Conservation (phyloP, 495 filamentous ascomycete species). For the Hyaloscypha finlandica region DNA sequence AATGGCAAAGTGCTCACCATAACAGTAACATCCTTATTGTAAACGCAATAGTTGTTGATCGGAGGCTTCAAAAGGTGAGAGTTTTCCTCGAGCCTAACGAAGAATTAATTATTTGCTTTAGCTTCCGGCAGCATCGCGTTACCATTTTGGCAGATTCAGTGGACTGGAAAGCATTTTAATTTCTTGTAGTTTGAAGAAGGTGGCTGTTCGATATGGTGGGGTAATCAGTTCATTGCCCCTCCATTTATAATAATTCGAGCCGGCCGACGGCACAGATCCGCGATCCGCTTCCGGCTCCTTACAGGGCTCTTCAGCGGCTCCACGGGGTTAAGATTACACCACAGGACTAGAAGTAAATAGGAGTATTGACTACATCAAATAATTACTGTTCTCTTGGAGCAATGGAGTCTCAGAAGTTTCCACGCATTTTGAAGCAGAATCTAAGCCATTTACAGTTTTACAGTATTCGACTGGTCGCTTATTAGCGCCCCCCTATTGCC, state of each 20-base stretch:
- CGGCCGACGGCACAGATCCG: neutral
- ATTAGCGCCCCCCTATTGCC: neutral
- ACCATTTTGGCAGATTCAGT: constrained; percentile 88
- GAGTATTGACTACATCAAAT: too few relatives aligned
- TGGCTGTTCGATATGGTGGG: neutral
- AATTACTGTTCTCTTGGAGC: neutral
- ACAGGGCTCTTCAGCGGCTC: neutral
- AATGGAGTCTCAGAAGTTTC: neutral
- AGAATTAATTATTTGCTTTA: neutral
- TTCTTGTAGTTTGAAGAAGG: neutral
- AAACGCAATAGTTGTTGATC: constrained; percentile 96
- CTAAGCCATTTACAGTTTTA: too few relatives aligned
- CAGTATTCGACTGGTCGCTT: neutral
- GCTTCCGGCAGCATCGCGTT: constrained; percentile 28
- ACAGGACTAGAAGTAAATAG: neutral
- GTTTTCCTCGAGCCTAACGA: constrained; percentile 82
- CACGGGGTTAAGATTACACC: neutral
- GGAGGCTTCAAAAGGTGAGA: constrained; percentile 92
- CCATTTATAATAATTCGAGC: neutral
- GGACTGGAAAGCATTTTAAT: constrained; percentile 39
- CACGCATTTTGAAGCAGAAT: too few relatives aligned
- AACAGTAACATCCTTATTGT: constrained; percentile 76
- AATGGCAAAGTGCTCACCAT: constrained; percentile 53
- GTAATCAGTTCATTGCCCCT: neutral
- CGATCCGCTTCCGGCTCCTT: neutral